These are phyloP conservation scores for Babesia microti DNA, from an alignment of 169 alveolate species.

Conservation along the genomic window DNA sequence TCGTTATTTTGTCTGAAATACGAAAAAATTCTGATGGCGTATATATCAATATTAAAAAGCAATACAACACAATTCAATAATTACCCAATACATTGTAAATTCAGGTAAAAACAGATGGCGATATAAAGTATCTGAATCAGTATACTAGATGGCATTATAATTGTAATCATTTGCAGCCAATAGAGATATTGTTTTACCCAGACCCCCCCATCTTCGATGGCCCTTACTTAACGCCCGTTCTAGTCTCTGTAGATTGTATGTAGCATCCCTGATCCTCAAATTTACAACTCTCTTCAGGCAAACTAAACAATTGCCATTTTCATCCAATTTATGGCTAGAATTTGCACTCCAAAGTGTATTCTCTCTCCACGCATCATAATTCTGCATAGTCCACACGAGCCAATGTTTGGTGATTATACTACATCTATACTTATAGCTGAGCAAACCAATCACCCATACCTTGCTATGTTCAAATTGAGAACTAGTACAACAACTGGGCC, in stretches of 20 bases:
- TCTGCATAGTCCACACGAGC: conserved; percentile 37
- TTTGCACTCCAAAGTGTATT: conserved; percentile 25
- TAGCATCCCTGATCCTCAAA: conserved; percentile 38
- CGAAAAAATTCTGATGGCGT: no score
- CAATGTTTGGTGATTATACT: conserved; percentile 29
- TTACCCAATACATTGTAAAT: no score
- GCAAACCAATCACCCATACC: conserved; percentile 24
- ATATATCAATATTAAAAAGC: no score
- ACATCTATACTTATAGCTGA: conserved; percentile 13
- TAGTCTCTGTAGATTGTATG: conserved; percentile 22
- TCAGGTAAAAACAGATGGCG: no score
- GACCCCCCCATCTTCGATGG: background rate
- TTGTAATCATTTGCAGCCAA: background rate
- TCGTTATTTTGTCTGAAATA: no score
- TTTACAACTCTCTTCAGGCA: conserved; percentile 31
- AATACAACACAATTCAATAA: no score
- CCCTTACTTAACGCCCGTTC: conserved; percentile 30
- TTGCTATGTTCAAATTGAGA: conserved; percentile 4
- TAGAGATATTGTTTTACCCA: background rate
- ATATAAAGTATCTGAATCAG: no score
- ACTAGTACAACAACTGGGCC: conserved; percentile 40
- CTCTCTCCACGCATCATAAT: conserved; percentile 38
- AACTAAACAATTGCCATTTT: conserved; percentile 16
- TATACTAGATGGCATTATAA: background rate
- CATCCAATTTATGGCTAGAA: no score